These are phyloP conservation scores for Tylopilus balloui DNA, from an alignment of 768 basidiomycete species.

Conservation along the genomic window DNA sequence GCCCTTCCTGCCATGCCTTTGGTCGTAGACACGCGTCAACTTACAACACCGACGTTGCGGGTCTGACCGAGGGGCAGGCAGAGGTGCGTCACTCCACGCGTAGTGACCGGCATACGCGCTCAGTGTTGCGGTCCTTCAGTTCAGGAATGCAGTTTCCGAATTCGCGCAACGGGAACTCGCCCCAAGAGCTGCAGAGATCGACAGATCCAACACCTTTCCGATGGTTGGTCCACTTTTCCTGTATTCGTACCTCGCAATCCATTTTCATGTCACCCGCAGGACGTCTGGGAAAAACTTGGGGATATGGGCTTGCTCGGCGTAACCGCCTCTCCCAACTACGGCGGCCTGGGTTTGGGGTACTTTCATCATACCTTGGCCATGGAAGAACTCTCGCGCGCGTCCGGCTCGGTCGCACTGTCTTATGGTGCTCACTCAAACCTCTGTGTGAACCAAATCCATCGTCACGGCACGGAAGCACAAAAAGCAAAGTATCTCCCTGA, in stretches of 20 bases:
- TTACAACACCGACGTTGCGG: slow-evolving; percentile 71
- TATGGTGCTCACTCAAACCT: slow-evolving; percentile 92
- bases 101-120: not conserved
- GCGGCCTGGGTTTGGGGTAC: slow-evolving; percentile 82
- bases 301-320: slow-evolving; percentile 89
- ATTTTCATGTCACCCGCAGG: slow-evolving; percentile 40
- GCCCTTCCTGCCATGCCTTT: not conserved
- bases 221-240: slow-evolving; percentile 39
- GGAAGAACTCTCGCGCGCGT: slow-evolving; percentile 89
- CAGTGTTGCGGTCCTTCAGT: slow-evolving; percentile 41
- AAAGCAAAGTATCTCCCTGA: slow-evolving; percentile 78
- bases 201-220: slow-evolving; percentile 81
- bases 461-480: slow-evolving; percentile 80
- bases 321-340: slow-evolving; percentile 75
- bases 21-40: slow-evolving; percentile 38
- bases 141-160: slow-evolving; percentile 69
- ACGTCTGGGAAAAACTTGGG: slow-evolving; percentile 86
- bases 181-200: slow-evolving; percentile 81
- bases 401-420: slow-evolving; percentile 88
- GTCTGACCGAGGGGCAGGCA: slow-evolving; percentile 72
- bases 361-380: slow-evolving; percentile 87
- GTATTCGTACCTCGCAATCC: not conserved
- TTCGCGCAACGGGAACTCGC: slow-evolving; percentile 85
- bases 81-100: slow-evolving; percentile 48
- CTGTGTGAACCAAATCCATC: slow-evolving; percentile 80